Evolutionary conservation across 1,284 basidiomycete genomes (phyloP), one percentile per base, ranked within the genome.

Genomic region (Sporisorium sorghi): DNA sequence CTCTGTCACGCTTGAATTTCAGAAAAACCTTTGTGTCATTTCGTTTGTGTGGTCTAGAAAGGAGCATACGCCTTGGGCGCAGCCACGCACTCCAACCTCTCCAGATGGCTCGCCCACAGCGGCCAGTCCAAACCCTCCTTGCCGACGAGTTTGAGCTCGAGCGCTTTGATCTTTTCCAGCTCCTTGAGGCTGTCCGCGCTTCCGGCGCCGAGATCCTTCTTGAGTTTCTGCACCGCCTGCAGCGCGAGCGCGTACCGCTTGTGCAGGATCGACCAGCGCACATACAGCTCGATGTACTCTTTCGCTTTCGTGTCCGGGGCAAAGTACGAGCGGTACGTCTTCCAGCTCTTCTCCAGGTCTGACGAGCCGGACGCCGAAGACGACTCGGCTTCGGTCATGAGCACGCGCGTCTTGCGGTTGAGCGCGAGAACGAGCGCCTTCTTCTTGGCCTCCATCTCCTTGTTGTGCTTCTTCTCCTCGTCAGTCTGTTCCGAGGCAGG

Each of bases 401-500:
- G 60, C 28, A 79, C 83, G 10, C 76, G 50, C 3, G 79, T 59
- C 43, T 80, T 74, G 19, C 81, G 73, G 49, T 81, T 76, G 42
- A 83, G 77, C 15, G 84, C 83, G 9, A 78, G 58, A 23, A 79
- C 46, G 23, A 82, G 60, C 2, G 84, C 84, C 28, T 74, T 70
- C 54, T 81, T 80, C 59, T 77, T 67, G 23, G 77, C 75, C 12
- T 82, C 72, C 76, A 81, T 80, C 50, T 66, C 48, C 56, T 83
- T 76, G 65, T 77, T 75, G 15, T 39, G 35, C 52, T 76, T 69
- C 70, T 81, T 83, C 21, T 81, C 73, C 32, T 81, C 80, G 6
- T 66, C 69, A n/a, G 63, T 81, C 63, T 78, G 79, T 67, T 85
- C 82, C 10, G 72, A 51, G 1, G 63, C 59, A 0, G 81, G 75